Evolutionary conservation across 1,284 basidiomycete genomes (phyloP), one percentile per base, ranked within the genome.

Genomic region (Bondarzewia mesenterica): DNA sequence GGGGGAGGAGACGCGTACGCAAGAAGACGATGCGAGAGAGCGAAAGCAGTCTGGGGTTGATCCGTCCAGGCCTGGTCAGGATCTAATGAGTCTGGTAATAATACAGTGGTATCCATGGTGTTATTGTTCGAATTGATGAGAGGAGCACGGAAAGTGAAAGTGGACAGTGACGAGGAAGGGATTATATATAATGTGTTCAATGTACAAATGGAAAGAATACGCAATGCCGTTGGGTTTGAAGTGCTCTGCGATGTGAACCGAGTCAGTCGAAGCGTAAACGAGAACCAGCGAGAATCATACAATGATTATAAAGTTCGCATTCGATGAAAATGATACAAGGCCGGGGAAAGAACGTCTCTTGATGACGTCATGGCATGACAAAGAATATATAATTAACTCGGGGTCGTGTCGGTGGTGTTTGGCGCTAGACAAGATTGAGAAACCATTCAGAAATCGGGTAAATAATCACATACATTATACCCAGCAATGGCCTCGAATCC

Each of bases 21-120:
- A 6, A 88, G 68, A 18, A 87, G 71, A 12, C 84, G 77, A 39
- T 71, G 65, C 16, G 78, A 80, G 14, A 85, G 69, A 5, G 82
- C 70, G 57, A 78, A 86, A 7, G 82, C 64, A 2, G 80, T 76
- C 21, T 57, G 63, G 1, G 69, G 69, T 15, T 50, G 53, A 47
- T 51, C 25, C 56, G 50, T 20, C 50, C 41, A 50, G 44, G 47
- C 23, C 43, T 43, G 26, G 39, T 51, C 46, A 15, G 44, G 38
- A 46, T 63, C 58, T 63, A 71, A 55, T 52, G 46, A n/a, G 23
- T 57, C 60, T 60, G 65, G 50, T 63, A 62, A 52, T 67, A 60
- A 65, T 72, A 73, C 65, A 44, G 15, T 44, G 38, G 41, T 45
- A 51, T 49, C 41, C 18, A 15, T 42, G 29, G 10, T 46, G 21